Base-by-base conservation (phyloP, 352 stramenopile species). In the Pythium inflatum region DNA sequence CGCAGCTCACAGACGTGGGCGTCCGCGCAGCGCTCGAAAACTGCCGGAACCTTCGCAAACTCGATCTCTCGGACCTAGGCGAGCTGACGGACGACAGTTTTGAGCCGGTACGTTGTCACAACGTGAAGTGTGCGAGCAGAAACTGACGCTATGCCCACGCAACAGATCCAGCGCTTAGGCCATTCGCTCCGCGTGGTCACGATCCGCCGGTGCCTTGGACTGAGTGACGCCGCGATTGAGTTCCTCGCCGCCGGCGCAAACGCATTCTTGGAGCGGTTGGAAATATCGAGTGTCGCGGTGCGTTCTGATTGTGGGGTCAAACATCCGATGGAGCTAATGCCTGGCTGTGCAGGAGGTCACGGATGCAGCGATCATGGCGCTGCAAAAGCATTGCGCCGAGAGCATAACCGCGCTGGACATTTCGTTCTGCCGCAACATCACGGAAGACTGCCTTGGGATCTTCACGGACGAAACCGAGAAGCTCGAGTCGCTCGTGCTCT, bases 281-380 rank as follows among this genome's bases (percentile, higher is more conserved):
- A 91, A 63, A 90, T 94, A 74, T 93, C 87, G 1, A 94, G 87
- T 60, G 70, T 94, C 11, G 70, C 83, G 70, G 87, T 94, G 77
- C 62, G 83, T 73, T 13, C 16, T 55, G n/a, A n/a, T n/a, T n/a
- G n/a, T n/a, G n/a, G n/a, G 28, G 41, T 30, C 56, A 14, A 63
- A 43, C 34, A 50, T 38, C 7, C 4, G 20, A 31, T 41, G 27
- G 24, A 28, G 5, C 27, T 38, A 4, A 24, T 30, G 16, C n/a
- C 9, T 38, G 22, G 9, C 28, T 8, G 28, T 59, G 51, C 58
- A 93, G 85, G 73, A 90, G 72, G 69, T 62, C 24, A 93, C 83
- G 0, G 84, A 92, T 25, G 78, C 64, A 9, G 60, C 78, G 7
- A 80, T 93, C 41, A 54, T 80, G 30, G 65, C 73, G 20, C 65